Evolutionary conservation across 441 rosid species (phyloP).

Genomic region (Mallotus repandus): DNA sequence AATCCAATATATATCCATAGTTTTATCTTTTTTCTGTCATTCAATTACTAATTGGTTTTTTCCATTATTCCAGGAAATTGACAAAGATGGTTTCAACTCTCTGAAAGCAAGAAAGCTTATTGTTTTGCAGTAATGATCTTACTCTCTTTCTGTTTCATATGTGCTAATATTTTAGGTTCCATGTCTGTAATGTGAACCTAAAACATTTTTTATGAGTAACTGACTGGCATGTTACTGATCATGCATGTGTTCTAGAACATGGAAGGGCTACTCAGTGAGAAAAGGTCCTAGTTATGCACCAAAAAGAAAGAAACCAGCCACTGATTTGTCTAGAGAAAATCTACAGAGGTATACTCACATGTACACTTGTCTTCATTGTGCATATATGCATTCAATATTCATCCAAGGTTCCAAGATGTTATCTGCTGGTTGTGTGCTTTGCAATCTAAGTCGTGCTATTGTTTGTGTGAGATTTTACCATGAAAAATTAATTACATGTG

Average conservation of each 20-base stretch:
- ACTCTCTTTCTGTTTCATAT: constrained; percentile 8
- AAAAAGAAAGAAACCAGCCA: constrained; percentile 64
- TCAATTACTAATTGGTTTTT: background rate
- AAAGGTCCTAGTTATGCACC: constrained; percentile 92
- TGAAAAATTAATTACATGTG: background rate
- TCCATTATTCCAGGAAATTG: constrained; percentile 43
- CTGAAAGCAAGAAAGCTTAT: constrained; percentile 78
- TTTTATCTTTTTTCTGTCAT: background rate
- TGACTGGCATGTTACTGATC: background rate
- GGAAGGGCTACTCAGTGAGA: constrained; percentile 79
- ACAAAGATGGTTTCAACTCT: constrained; percentile 42
- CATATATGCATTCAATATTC: background rate
- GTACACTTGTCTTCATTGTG: background rate
- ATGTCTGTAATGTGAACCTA: background rate
- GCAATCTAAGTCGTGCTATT: background rate
- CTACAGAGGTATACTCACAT: constrained; percentile 55
- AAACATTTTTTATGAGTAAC: constrained; percentile 2
- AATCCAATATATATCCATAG: background rate
- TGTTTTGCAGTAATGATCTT: constrained; percentile 48
- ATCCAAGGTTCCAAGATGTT: constrained; percentile 41
- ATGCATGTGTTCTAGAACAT: constrained; percentile 42
- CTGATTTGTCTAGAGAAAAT: constrained; percentile 92
- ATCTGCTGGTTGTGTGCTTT: constrained; percentile 1
- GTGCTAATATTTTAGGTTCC: background rate
- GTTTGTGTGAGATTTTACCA: background rate